Evolutionary conservation across 164 flowering plant species (phyloP).

Genomic region (Buxus sempervirens): DNA sequence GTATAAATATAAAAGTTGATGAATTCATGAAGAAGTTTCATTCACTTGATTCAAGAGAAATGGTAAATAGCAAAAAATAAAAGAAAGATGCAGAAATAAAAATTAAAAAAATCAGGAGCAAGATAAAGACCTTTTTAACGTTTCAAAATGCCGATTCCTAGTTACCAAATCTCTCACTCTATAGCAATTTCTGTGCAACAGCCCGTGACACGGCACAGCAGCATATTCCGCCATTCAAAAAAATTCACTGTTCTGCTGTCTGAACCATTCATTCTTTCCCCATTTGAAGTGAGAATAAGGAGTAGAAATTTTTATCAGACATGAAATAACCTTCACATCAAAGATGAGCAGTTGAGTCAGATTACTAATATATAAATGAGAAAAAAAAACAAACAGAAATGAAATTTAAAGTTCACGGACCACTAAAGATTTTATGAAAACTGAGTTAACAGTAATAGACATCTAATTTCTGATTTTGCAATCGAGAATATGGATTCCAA

Average conservation of each 20-base stretch:
- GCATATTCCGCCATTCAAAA: conserved; percentile 40
- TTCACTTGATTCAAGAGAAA: not conserved
- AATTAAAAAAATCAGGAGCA: not conserved
- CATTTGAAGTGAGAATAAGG: not conserved
- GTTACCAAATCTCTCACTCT: conserved; percentile 16
- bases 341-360: not conserved
- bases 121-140: conserved; percentile 26
- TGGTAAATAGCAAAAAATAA: not conserved
- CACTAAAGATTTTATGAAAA: too few relatives aligned
- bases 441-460: too few relatives aligned
- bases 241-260: not conserved
- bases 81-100: not conserved
- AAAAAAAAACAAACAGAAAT: not conserved
- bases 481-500: too few relatives aligned
- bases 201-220: conserved; percentile 31
- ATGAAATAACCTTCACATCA: conserved; percentile 4
- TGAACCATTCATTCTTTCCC: conserved; percentile 9
- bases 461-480: too few relatives aligned
- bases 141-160: conserved; percentile 17
- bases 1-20: too few relatives aligned
- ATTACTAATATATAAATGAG: not conserved
- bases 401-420: too few relatives aligned
- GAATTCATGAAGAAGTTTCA: not conserved
- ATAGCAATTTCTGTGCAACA: conserved; percentile 17
- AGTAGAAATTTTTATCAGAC: not conserved